Evolutionary conservation across 1,284 basidiomycete genomes (phyloP), one percentile per base, ranked within the genome.

Genomic region (Tremellales sp.): DNA sequence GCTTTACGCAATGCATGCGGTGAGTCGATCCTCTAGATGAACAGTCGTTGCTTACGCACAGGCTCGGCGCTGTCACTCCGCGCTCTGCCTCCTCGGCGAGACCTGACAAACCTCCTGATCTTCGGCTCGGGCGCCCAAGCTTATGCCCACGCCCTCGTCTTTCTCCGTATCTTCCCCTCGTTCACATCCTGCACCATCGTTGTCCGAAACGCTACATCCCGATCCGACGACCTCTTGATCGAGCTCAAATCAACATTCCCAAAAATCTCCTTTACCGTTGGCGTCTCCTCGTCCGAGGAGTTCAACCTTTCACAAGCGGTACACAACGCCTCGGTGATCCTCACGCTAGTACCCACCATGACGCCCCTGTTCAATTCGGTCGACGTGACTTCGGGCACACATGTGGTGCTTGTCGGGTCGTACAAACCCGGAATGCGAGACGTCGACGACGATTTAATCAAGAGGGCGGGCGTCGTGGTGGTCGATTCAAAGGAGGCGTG

Each of bases 361-460:
- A 57, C 53, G 3, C 83, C 89, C 0, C 80, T 91, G 6, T 90
- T 92, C 56, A 54, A 58, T 22, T 51, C 61, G 4, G 80, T 86
- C 13, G 76, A 77, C 43, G 64, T 67, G 25, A 57, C 54, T 7
- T 62, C 78, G 0, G 83, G 84, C 0, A 78, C 86, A 0, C 86
- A 89, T 60, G 60, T 92, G 36, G 82, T 87, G 52, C 75, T 92
- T 2, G 81, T 90, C 27, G 88, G 89, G 5, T 87, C 85, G 48
- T 92, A 88, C 65, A 90, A 80, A 26, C 84, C 85, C 0, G 63
- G 75, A 13, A 93, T 92, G 89, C 79, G 78, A 47, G 89, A 93
- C 64, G 79, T 88, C 6, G 83, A 85, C 41, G 68, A 62, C 0
- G 76, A 73, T 0, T 77, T 90, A 15, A 70, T 91, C 21, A 65